phyloP scores from a whole-genome alignment of 306 rosid genomes.

The Prunus persica region Prunus_persica_NCBIv2 NC_034016.1:4860001-4860500 shows the following conservation, averaged over 20 bases:
- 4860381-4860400: conserved; percentile 35
- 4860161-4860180: conserved; percentile 30
- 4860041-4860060: conserved; percentile 41
- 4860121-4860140: conserved; percentile 50
- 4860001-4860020: conserved; percentile 34
- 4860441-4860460: conserved; percentile 43
- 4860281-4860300: conserved; percentile 34
- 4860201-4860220: conserved; percentile 63
- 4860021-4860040: conserved; percentile 33
- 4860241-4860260: too few relatives aligned
- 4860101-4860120: conserved; percentile 43
- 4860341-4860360: conserved; percentile 31
- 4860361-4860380: conserved; percentile 35
- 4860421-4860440: conserved; percentile 43
- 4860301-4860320: conserved; percentile 33
- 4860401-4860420: conserved; percentile 44
- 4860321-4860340: conserved; percentile 30
- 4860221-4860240: neutral
- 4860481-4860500: too few relatives aligned
- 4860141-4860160: conserved; percentile 14
- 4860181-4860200: conserved; percentile 48
- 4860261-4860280: too few relatives aligned
- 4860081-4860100: conserved; percentile 30
- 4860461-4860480: neutral
- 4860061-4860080: conserved; percentile 18